phyloP scores from a whole-genome alignment of 2,329 filamentous ascomycete genomes.

The Cladosporium sp. region DNA sequence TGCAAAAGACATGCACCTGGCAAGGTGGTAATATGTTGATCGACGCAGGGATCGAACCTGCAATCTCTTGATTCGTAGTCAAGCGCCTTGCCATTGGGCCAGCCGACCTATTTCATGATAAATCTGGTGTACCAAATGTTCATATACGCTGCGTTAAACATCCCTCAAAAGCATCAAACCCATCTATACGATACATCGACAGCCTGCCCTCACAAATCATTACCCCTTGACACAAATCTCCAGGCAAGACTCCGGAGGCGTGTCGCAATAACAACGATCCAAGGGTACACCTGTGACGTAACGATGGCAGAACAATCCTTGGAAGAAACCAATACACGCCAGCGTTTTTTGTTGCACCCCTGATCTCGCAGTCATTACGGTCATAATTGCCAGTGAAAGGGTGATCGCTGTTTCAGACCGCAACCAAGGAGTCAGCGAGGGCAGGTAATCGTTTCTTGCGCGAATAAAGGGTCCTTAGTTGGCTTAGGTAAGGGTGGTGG shows the following conservation, averaged over 20 bases:
- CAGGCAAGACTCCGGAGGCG: neutral
- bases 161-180: neutral
- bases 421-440: neutral
- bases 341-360: neutral
- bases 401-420: neutral
- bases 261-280: neutral
- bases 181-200: neutral
- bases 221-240: neutral
- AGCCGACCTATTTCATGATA: constrained; percentile 27
- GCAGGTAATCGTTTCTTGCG: neutral
- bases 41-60: constrained; percentile 22
- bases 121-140: too few relatives aligned
- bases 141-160: too few relatives aligned
- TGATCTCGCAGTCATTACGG: neutral
- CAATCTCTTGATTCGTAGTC: constrained; percentile 46
- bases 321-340: neutral
- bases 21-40: neutral
- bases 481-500: neutral
- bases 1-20: neutral
- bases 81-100: constrained; percentile 61
- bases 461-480: neutral
- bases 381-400: neutral
- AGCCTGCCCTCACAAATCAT: neutral
- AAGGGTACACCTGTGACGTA: neutral
- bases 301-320: neutral